Conservation (phyloP, 2,329 filamentous ascomycete genomes). For the Volutella citrinella region DNA sequence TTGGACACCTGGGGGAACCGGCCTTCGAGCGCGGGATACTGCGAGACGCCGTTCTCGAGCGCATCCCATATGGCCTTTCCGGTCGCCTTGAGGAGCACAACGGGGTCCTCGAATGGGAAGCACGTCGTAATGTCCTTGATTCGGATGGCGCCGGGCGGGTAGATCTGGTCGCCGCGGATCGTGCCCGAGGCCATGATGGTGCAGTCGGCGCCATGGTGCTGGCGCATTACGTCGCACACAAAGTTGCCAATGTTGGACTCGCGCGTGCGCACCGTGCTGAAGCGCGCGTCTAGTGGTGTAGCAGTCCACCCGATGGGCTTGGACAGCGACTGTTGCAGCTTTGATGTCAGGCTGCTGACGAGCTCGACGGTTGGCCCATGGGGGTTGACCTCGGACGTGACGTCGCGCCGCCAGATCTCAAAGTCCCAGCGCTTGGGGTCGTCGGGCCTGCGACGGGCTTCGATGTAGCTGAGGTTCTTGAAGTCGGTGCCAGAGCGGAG, state of each 20-base stretch:
- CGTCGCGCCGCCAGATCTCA: slow-evolving; percentile 70
- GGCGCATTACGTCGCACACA: slow-evolving; percentile 86
- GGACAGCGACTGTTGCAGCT: slow-evolving; percentile 72
- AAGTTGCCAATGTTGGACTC: slow-evolving; percentile 91
- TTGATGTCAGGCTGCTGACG: slow-evolving; percentile 67
- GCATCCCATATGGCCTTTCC: slow-evolving; percentile 75
- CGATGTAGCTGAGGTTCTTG: slow-evolving; percentile 86
- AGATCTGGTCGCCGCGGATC: slow-evolving; percentile 84
- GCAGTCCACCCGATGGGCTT: slow-evolving; percentile 83
- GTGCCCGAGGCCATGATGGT: slow-evolving; percentile 82
- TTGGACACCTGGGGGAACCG: slow-evolving; percentile 86
- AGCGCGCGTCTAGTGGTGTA: slow-evolving; percentile 79
- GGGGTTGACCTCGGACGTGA: slow-evolving; percentile 65
- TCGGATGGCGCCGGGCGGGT: slow-evolving; percentile 73
- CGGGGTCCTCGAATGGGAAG: slow-evolving; percentile 90
- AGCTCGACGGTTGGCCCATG: slow-evolving; percentile 59
- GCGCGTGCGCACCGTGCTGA: slow-evolving; percentile 71
- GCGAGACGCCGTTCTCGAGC: slow-evolving; percentile 77
- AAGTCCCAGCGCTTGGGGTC: slow-evolving; percentile 65
- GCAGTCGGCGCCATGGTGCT: slow-evolving; percentile 78
- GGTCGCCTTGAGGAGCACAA: slow-evolving; percentile 70
- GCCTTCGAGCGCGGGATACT: slow-evolving; percentile 78
- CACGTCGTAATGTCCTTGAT: slow-evolving; percentile 84
- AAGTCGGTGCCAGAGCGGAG: slow-evolving; percentile 89
- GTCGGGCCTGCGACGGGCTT: slow-evolving; percentile 60